Base-by-base conservation (phyloP, 108 stramenopile species). In the Nitzschia putrida region DNA sequence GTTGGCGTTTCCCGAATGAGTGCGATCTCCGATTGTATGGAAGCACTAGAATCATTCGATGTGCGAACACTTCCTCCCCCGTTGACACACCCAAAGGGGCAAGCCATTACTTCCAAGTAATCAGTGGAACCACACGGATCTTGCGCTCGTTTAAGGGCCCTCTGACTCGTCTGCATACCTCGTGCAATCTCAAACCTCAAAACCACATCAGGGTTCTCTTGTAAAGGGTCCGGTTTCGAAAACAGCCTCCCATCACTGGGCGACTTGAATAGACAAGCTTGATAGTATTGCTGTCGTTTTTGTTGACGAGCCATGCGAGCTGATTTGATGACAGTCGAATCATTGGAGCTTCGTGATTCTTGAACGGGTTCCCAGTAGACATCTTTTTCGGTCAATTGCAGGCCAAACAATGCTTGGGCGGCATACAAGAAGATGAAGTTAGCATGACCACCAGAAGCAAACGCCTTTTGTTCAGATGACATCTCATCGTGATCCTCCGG, bases 91-190 rank as follows among this genome's bases (percentile, higher is more conserved):
- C 98, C 98, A 60, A 64, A 68, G 20, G 98, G 98, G 72, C 98
- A 99, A 43, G 98, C 98, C 97, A 99, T 98, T 21, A 92, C 85
- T 83, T 99, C 98, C 0, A 99, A 84, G 57, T 92, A 96, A 65
- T 98, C 86, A 29, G 49, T 21, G 43, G 38, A 8, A 38, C 41
- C 68, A 40, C 29, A 60, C 18, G 24, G 37, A 20, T 63, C 20
- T 75, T 37, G 64, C 52, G 57, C 85, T 24, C 80, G 74, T 77
- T 71, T 84, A 16, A 97, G 68, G 25, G 97, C 74, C 7, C 89
- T 79, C 78, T 99, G 97, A 54, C 98, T 88, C 49, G 96, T 96
- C 72, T 97, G 95, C 81, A 98, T 97, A 9, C 98, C 98, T 71
- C 97, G 96, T 21, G 96, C 97, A 53, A 86, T 87, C 34, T 95